Percentiles rank a stretch among this genome's conserved stretches.
Conservation (phyloP, 192 early-diverging fungal genomes). For the Cetraspora pellucida region DNA sequence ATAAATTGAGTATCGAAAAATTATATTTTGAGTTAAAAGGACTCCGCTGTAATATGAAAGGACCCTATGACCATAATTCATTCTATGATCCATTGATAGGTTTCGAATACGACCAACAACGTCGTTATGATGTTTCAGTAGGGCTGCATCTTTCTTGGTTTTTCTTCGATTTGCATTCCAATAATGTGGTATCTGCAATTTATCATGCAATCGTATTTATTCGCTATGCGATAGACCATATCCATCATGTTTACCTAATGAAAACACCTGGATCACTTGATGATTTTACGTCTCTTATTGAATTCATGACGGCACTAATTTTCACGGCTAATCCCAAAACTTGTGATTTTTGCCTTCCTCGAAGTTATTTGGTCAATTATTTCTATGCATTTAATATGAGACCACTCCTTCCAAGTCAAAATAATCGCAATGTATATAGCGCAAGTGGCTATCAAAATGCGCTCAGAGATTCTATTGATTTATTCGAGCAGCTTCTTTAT, state of each 20-base stretch:
- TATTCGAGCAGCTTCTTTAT: not conserved
- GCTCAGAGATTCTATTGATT: not conserved
- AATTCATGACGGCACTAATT: constrained; percentile 13
- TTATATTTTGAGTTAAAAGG: not conserved
- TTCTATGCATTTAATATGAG: not conserved
- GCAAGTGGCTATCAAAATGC: not conserved
- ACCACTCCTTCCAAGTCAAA: not conserved
- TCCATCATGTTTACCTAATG: not conserved
- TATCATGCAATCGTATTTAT: not conserved
- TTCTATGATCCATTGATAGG: not conserved
- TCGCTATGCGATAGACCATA: constrained; percentile 11
- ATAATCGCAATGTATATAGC: not conserved
- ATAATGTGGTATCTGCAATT: not conserved
- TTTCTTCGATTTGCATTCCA: not conserved
- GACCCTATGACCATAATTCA: no score
- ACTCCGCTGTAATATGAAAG: no score
- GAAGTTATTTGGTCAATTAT: constrained; percentile 23
- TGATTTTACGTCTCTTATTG: constrained; percentile 25
- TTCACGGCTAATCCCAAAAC: not conserved
- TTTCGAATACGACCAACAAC: not conserved
- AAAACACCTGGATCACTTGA: not conserved
- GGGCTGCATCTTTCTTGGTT: constrained; percentile 13
- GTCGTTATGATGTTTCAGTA: not conserved
- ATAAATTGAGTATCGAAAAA: not conserved
- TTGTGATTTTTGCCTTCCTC: constrained; percentile 19